Percentiles rank a stretch among this genome's conserved stretches.
phyloP scores from a whole-genome alignment of 2,329 filamentous ascomycete species.

The Pestalotiopsis sp. region DNA sequence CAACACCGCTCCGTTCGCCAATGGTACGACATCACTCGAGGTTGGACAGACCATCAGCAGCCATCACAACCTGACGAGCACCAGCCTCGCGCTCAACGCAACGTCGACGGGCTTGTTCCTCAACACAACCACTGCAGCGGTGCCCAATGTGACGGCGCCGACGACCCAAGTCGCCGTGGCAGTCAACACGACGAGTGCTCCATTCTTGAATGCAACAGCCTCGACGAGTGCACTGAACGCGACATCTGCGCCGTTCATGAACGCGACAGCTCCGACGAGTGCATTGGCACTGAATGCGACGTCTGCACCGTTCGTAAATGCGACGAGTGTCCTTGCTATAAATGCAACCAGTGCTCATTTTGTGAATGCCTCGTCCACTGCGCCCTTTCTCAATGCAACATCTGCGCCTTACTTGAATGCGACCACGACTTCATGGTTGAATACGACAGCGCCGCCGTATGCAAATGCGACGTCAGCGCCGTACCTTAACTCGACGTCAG shows the following conservation, averaged over 20 bases:
- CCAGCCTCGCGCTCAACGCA: neutral
- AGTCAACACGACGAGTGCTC: slow-evolving; percentile 1
- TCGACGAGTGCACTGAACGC: neutral
- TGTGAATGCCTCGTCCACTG: slow-evolving; percentile 6
- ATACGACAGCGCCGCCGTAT: slow-evolving; percentile 13
- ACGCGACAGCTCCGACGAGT: neutral
- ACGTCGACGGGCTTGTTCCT: slow-evolving; percentile 10
- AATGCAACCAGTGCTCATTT: slow-evolving; percentile 6
- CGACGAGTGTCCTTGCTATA: neutral
- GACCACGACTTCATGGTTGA: slow-evolving; percentile 14
- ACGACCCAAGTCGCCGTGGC: neutral
- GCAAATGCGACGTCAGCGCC: slow-evolving; percentile 15
- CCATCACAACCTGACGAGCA: slow-evolving; percentile 11
- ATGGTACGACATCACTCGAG: slow-evolving; percentile 13
- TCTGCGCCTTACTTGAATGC: slow-evolving; percentile 16
- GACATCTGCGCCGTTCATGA: slow-evolving; percentile 2
- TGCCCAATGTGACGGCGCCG: neutral
- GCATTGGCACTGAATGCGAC: neutral
- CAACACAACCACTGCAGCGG: neutral
- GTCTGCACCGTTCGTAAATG: neutral
- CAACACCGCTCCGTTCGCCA: neutral
- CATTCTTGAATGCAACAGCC: slow-evolving; percentile 2
- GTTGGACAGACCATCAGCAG: slow-evolving; percentile 7
- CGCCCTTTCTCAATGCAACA: slow-evolving; percentile 3
- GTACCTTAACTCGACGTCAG: slow-evolving; percentile 16